Conservation (phyloP, 768 basidiomycete species). For the Collybia mongolica region DNA sequence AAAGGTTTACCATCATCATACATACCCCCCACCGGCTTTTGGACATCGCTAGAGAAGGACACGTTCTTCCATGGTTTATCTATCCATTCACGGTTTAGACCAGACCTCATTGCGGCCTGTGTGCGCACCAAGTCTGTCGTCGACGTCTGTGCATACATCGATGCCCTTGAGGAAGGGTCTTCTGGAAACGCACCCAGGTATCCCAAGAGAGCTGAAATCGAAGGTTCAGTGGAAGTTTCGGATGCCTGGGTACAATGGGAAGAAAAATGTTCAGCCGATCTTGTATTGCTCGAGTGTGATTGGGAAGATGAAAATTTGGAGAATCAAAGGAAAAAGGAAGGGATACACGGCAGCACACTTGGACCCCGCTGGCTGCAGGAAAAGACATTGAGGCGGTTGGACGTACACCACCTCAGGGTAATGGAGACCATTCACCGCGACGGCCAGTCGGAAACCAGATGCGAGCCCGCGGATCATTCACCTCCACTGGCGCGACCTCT, state of each 20-base stretch:
- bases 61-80: slow-evolving; percentile 69
- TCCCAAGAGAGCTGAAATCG: slow-evolving; percentile 19
- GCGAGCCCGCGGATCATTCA: slow-evolving; percentile 6
- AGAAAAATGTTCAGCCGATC: slow-evolving; percentile 36
- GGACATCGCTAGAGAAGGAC: slow-evolving; percentile 71
- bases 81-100: slow-evolving; percentile 66
- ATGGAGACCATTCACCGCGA: slow-evolving; percentile 23
- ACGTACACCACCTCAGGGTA: slow-evolving; percentile 19
- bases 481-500: slow-evolving; percentile 4
- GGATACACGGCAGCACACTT: slow-evolving; percentile 7
- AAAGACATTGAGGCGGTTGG: slow-evolving; percentile 17
- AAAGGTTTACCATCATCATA: slow-evolving; percentile 29
- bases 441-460: slow-evolving; percentile 9
- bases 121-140: slow-evolving; percentile 63
- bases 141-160: slow-evolving; percentile 71
- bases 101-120: slow-evolving; percentile 72
- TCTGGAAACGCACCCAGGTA: slow-evolving; percentile 10
- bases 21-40: slow-evolving; percentile 41
- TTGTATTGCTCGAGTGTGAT: slow-evolving; percentile 24
- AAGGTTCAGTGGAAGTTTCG: slow-evolving; percentile 49
- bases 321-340: slow-evolving; percentile 13
- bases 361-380: slow-evolving; percentile 20
- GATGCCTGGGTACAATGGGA: slow-evolving; percentile 49
- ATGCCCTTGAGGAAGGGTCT: slow-evolving; percentile 44
- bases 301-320: slow-evolving; percentile 23